Evolutionary conservation across 2,329 filamentous ascomycete species (phyloP), one percentile per base, ranked within the genome.

Genomic region (Paecilomyces niveus): DNA sequence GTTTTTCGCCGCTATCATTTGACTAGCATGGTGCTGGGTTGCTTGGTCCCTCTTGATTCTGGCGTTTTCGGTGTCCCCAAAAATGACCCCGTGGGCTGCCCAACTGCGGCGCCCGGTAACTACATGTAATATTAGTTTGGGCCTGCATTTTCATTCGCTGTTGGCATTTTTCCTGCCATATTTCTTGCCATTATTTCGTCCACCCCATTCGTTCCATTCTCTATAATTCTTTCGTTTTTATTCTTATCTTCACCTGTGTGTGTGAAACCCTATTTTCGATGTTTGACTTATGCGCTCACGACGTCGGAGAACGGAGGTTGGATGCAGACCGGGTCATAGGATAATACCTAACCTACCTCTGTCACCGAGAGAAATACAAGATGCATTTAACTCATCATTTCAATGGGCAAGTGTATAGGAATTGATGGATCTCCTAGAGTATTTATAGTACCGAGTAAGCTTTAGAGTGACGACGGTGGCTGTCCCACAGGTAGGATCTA

Each of bases 61-160:
- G 68, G 69, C 67, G 69, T 70, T 65, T 59, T 52, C 54, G 63
- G 66, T 63, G 60, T 67, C 39, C 26, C 61, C 64, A 66, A 69
- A 70, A 67, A 33, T 54, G 62, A 61, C 65, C 59, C 54, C 60
- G 55, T 59, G 62, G 63, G 59, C 56, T 55, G 49, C 61, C 39
- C 39, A 62, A 59, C 53, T 61, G 54, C 58, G 39, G 58, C 56
- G 58, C 65, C 65, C 61, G 61, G 60, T 68, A 66, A 66, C 67
- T 22, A 22, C 22, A 1, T 70, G 71, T 73, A 73, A 71, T 73
- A 68, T 63, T 71, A 72, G 68, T 64, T 45, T 45, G 39, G 62
- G 52, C 50, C 35, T 51, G 54, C 32, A 39, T 56, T 31, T 55
- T 33, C 39, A 55, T 59, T 63, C 56, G 57, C 60, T 62, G 52